Evolutionary conservation across 148 eudicot genomes (phyloP).

Genomic region (Nyssa sinensis): DNA sequence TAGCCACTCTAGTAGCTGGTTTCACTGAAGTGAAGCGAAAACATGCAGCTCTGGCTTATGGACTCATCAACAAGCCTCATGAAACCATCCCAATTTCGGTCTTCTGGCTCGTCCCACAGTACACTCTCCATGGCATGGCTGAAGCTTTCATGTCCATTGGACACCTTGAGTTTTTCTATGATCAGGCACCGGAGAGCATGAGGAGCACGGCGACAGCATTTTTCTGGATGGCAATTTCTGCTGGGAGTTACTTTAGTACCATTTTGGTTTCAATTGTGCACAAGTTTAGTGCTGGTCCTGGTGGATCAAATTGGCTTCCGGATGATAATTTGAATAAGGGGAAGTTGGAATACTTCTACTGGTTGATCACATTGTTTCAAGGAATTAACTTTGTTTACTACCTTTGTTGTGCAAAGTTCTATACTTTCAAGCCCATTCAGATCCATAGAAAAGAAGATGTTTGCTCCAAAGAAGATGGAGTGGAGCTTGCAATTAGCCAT

Average conservation of each 20-base stretch:
- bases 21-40: constrained; percentile 62
- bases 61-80: constrained; percentile 38
- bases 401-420: constrained; percentile 56
- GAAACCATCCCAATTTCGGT: constrained; percentile 58
- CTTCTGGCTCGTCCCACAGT: constrained; percentile 82
- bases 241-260: constrained; percentile 70
- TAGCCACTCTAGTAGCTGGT: constrained; percentile 70
- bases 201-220: constrained; percentile 74
- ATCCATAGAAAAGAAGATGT: constrained; percentile 19
- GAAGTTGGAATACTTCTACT: constrained; percentile 72
- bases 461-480: constrained; percentile 9
- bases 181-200: constrained; percentile 96
- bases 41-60: constrained; percentile 31
- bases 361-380: constrained; percentile 66
- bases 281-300: constrained; percentile 45
- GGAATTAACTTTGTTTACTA: constrained; percentile 62
- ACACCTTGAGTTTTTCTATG: constrained; percentile 80
- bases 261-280: constrained; percentile 64
- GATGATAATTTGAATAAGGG: constrained; percentile 67
- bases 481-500: constrained; percentile 28
- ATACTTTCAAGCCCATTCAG: constrained; percentile 62
- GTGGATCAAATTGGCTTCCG: constrained; percentile 76
- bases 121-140: constrained; percentile 71
- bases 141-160: constrained; percentile 91
- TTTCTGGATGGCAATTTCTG: constrained; percentile 61